Conservation (phyloP, 2,329 filamentous ascomycete genomes). For the Pseudogymnoascus sp. region DNA sequence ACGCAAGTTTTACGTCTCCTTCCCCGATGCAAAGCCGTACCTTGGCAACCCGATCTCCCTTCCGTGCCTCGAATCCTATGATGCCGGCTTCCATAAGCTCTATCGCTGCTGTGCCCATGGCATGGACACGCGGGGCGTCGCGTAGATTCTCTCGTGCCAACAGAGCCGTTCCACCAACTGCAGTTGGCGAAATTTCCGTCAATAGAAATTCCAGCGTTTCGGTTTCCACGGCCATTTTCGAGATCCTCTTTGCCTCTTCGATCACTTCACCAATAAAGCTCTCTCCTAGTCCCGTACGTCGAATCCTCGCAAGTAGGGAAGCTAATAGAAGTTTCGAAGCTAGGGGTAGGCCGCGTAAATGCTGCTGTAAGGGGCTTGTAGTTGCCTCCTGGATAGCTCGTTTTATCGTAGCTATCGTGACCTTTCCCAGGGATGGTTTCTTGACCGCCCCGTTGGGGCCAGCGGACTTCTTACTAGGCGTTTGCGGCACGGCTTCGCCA, state of each 20-base stretch:
- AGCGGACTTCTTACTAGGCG: constrained; percentile 52
- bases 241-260: constrained; percentile 71
- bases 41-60: constrained; percentile 79
- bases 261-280: constrained; percentile 82
- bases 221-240: constrained; percentile 50
- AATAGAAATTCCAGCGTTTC: constrained; percentile 54
- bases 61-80: constrained; percentile 71
- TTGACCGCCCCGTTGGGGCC: constrained; percentile 27
- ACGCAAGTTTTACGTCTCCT: constrained; percentile 81
- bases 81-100: constrained; percentile 84
- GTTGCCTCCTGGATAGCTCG: constrained; percentile 93
- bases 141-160: constrained; percentile 23
- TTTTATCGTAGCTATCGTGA: constrained; percentile 90
- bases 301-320: constrained; percentile 68
- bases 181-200: constrained; percentile 13
- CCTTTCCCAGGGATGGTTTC: constrained; percentile 41
- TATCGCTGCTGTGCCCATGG: constrained; percentile 65
- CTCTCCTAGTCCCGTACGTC: constrained; percentile 78
- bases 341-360: constrained; percentile 73
- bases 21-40: constrained; percentile 79
- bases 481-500: constrained; percentile 36
- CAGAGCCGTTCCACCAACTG: not conserved
- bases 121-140: constrained; percentile 41
- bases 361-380: constrained; percentile 83
- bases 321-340: constrained; percentile 79